Percentiles rank a stretch among this genome's conserved stretches.
phyloP scores from a whole-genome alignment of 1,139 yeast species.

The Sugiyamaella neomexicana region DNA sequence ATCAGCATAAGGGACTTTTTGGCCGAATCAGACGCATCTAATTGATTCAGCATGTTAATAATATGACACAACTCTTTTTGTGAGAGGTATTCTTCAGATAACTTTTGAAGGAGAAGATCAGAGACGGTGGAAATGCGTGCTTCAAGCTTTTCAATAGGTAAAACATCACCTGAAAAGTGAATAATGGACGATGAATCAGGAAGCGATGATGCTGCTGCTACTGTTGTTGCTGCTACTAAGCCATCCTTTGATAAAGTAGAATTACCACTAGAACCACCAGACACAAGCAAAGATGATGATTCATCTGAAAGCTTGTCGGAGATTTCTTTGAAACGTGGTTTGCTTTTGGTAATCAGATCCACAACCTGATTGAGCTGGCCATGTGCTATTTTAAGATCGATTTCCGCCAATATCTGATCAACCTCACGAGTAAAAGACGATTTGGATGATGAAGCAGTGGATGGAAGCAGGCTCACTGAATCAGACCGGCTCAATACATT shows the following conservation, averaged over 20 bases:
- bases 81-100: constrained; percentile 41
- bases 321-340: constrained; percentile 1
- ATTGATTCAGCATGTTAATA: constrained; percentile 44
- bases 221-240: no score
- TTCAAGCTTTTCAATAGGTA: constrained; percentile 33
- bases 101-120: constrained; percentile 35
- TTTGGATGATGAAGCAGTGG: constrained; percentile 14
- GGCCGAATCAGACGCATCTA: constrained; percentile 50
- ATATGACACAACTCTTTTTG: constrained; percentile 35
- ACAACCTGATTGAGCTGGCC: constrained; percentile 58
- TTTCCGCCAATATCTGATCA: constrained; percentile 64
- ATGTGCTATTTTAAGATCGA: constrained; percentile 66
- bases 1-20: constrained; percentile 50
- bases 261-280: neutral
- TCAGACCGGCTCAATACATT: constrained; percentile 3
- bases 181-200: neutral
- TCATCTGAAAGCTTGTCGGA: constrained; percentile 10
- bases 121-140: constrained; percentile 36
- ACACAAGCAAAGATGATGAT: neutral
- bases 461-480: constrained; percentile 12
- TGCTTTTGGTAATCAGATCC: constrained; percentile 42
- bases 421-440: constrained; percentile 37
- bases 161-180: constrained; percentile 18
- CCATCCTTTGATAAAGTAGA: neutral
- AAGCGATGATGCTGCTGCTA: no score